phyloP scores from a whole-genome alignment of 148 eudicot species.

The Rhododendron ferrugineum region DNA sequence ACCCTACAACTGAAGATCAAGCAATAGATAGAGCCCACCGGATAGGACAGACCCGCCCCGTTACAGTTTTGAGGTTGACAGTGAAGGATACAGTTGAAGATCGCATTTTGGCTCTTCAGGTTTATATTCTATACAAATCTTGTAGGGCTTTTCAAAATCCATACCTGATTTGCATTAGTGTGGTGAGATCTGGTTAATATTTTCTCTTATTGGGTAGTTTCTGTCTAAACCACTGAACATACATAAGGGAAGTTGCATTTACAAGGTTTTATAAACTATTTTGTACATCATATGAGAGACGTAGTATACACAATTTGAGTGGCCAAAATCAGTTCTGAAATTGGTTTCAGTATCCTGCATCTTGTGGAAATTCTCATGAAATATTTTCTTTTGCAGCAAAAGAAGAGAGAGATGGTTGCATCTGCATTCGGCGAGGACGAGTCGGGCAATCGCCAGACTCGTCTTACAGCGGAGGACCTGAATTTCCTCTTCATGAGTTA shows the following conservation, averaged over 20 bases:
- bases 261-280: neutral
- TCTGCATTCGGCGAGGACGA: constrained; percentile 98
- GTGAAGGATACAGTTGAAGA: constrained; percentile 92
- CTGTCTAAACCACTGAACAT: neutral
- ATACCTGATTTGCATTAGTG: neutral
- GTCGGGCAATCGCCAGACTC: constrained; percentile 59
- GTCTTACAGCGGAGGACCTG: constrained; percentile 86
- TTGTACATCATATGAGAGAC: neutral
- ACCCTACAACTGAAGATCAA: constrained; percentile 98
- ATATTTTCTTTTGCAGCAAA: constrained; percentile 52
- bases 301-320: neutral
- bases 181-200: neutral
- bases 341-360: neutral
- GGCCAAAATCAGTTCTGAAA: neutral
- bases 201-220: neutral
- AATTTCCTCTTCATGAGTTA: constrained; percentile 68
- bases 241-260: neutral
- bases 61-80: constrained; percentile 81
- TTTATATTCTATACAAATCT: constrained; percentile 12
- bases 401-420: constrained; percentile 90
- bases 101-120: constrained; percentile 93
- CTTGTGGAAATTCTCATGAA: neutral
- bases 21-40: constrained; percentile 98
- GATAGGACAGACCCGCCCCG: constrained; percentile 97
- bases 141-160: neutral